Base-by-base conservation (phyloP, 345 rosid species). In the Odontarrhena argentea region DNA sequence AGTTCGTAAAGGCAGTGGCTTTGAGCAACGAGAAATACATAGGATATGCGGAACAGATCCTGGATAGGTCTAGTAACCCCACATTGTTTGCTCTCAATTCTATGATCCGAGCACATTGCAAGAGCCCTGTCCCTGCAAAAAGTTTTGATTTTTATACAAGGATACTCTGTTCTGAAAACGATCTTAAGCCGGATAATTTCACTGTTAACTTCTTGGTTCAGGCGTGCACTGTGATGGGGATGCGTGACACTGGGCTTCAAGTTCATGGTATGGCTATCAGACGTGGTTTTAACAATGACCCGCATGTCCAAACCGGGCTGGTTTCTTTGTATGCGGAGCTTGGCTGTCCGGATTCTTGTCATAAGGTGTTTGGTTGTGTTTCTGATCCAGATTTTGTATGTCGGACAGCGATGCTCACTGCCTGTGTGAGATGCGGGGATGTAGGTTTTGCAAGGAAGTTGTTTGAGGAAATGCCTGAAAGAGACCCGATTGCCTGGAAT, bases 61-160 rank as follows among this genome's bases (percentile, higher is more conserved):
- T 87, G 14, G 76, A 80, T 28, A 79, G 67, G 25, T 86, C 85
- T 40, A 15, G 61, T 30, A 51, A 37, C 25, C 87, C 89, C 14
- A 82, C 83, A 32, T 62, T 84, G 55, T 84, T 81, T 63, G 63
- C 81, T 55, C 78, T 82, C 32, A 87, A 87, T 54, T 76, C 90
- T 49, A 73, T 87, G 81, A 85, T 83, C 74, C 69, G 90, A 69
- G 88, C 79, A 24, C 80, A 83, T 72, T 85, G 83, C 70, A 83
- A 76, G 44, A 36, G 79, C 79, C 67, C 68, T 32, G 67, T 75
- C 34, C 84, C 83, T 7, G 77, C 70, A 2, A 65, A 59, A 30
- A 66, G 86, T 79, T 84, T 87, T 40, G 69, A 65, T 36, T 80
- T 67, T 3, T 87, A 77, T 48, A 60, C 9, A 41, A 51, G 55